Conservation (phyloP, 2,329 filamentous ascomycete species). For the Acrocalymma vagum region DNA sequence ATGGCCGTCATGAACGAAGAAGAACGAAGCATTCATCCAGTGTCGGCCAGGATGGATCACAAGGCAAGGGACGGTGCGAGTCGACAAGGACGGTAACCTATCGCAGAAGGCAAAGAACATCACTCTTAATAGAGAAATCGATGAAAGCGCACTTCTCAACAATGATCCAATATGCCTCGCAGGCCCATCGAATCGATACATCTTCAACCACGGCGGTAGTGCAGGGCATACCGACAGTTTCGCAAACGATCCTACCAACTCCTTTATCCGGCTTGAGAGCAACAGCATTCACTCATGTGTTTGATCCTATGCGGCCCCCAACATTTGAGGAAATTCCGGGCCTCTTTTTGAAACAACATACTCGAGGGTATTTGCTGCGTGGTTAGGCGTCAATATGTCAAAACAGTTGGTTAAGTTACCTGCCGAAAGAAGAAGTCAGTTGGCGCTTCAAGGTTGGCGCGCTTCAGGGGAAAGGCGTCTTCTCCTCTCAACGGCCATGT, state of each 20-base stretch:
- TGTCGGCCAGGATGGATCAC: conserved; percentile 47
- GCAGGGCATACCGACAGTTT: conserved; percentile 56
- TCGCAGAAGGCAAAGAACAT: conserved; percentile 8
- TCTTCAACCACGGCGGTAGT: conserved; percentile 19
- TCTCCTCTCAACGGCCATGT: conserved; percentile 59
- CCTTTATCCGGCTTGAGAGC: conserved; percentile 48
- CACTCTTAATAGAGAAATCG: neutral
- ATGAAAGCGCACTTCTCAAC: conserved; percentile 20
- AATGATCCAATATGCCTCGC: conserved; percentile 34
- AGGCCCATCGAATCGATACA: conserved; percentile 27
- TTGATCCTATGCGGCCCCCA: conserved; percentile 50
- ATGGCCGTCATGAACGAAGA: conserved; percentile 6
- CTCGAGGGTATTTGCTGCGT: conserved; percentile 51
- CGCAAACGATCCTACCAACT: conserved; percentile 56
- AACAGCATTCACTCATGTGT: conserved; percentile 40
- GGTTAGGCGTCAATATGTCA: conserved; percentile 53
- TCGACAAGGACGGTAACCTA: conserved; percentile 43
- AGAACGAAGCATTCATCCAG: conserved; percentile 38
- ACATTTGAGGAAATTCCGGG: conserved; percentile 30
- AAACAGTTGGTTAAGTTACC: conserved; percentile 50
- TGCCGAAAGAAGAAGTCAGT: neutral
- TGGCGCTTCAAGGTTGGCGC: conserved; percentile 14
- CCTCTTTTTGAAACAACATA: conserved; percentile 42
- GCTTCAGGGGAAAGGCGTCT: conserved; percentile 50
- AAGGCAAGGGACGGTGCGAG: conserved; percentile 44